Evolutionary conservation across 2,329 filamentous ascomycete species (phyloP).

Genomic region (Trichoderma koningii): DNA sequence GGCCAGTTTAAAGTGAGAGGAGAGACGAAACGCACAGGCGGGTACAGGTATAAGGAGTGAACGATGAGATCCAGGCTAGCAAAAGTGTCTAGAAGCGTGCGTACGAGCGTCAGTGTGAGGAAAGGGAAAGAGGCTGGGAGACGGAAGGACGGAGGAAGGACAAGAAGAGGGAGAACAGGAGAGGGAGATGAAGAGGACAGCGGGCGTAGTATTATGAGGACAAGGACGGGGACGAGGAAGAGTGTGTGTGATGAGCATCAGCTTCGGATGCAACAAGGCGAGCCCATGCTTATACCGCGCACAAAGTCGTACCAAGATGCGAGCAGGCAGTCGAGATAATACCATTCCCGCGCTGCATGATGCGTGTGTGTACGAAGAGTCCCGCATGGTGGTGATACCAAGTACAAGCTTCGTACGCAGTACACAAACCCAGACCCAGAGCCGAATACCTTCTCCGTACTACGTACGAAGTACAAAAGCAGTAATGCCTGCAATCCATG

Average conservation of each 20-base stretch:
- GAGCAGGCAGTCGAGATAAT: constrained; percentile 1
- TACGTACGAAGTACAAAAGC: not conserved
- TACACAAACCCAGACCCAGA: too few species aligned
- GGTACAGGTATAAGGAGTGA: not conserved
- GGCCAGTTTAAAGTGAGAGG: not conserved
- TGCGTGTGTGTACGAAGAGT: too few species aligned
- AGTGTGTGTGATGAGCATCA: not conserved
- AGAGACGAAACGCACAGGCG: constrained; percentile 12
- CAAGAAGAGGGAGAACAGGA: not conserved
- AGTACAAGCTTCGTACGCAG: not conserved
- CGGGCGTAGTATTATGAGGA: not conserved
- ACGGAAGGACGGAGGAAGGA: too few species aligned
- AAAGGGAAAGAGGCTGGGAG: not conserved
- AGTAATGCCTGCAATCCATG: not conserved
- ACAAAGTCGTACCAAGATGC: constrained; percentile 8
- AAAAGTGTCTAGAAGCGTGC: not conserved
- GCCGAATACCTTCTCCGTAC: not conserved
- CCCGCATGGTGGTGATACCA: not conserved
- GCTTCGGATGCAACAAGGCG: constrained; percentile 3
- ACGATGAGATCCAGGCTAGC: not conserved
- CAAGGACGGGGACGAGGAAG: not conserved
- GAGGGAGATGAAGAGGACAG: too few species aligned
- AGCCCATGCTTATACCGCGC: not conserved
- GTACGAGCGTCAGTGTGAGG: not conserved
- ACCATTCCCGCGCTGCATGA: not conserved